Conservation (phyloP, 768 basidiomycete species). For the Naganishia kalamii region DNA sequence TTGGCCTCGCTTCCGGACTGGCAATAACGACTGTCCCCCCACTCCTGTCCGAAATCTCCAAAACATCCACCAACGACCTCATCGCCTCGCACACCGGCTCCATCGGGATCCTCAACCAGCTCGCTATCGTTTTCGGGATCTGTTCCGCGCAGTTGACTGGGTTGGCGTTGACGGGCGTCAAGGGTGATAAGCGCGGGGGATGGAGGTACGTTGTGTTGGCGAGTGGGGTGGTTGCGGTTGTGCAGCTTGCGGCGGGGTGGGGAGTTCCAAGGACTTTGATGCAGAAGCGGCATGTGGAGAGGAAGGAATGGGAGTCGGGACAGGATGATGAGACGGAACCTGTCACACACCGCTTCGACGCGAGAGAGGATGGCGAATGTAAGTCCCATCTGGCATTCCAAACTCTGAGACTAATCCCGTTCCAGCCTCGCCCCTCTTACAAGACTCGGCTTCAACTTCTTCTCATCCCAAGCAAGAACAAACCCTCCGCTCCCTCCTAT, state of each 20-base stretch:
- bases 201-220: conserved; percentile 41
- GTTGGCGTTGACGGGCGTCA: conserved; percentile 37
- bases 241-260: conserved; percentile 30
- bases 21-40: conserved; percentile 43
- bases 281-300: conserved; percentile 5
- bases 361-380: conserved; percentile 14
- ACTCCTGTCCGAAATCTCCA: conserved; percentile 33
- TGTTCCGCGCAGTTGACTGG: conserved; percentile 38
- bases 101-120: conserved; percentile 41
- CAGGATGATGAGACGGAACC: conserved; percentile 7
- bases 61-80: conserved; percentile 30
- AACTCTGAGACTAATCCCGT: not conserved
- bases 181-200: conserved; percentile 39
- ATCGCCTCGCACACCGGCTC: conserved; percentile 31
- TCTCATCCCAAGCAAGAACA: not conserved
- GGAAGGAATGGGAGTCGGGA: conserved; percentile 16
- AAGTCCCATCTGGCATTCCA: not conserved
- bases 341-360: not conserved
- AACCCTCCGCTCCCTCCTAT: conserved; percentile 36
- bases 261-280: not conserved
- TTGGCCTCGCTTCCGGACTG: conserved; percentile 38
- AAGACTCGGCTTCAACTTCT: not conserved
- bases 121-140: conserved; percentile 41
- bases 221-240: conserved; percentile 34
- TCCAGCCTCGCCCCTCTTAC: not conserved